Percentiles rank a stretch among this genome's conserved stretches.
These are phyloP conservation scores for Stephanodiscus minutulus DNA, from an alignment of 108 stramenopile species.

Conservation along the genomic window DNA sequence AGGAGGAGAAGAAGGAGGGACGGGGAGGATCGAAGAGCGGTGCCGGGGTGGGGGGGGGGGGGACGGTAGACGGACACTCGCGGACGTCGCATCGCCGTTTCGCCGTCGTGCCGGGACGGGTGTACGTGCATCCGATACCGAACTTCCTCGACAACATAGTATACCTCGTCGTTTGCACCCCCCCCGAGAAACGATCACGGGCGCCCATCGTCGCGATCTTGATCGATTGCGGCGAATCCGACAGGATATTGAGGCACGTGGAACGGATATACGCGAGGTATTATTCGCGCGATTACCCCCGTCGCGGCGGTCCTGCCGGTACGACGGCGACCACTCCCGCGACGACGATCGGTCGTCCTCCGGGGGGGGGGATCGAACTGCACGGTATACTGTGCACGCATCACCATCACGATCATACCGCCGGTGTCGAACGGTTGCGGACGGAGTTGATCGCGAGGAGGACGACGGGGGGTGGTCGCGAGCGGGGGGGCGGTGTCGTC, in stretches of 20 bases:
- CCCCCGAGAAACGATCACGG: background rate
- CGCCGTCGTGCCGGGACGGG: slow-evolving; percentile 64
- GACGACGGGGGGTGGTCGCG: slow-evolving; percentile 2
- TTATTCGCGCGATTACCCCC: slow-evolving; percentile 39
- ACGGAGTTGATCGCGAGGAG: background rate
- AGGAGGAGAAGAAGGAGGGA: slow-evolving; percentile 47
- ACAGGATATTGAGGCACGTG: slow-evolving; percentile 43
- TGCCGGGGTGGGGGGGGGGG: background rate
- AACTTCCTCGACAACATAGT: slow-evolving; percentile 74
- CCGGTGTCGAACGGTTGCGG: slow-evolving; percentile 53
- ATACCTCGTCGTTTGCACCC: slow-evolving; percentile 75
- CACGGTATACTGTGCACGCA: slow-evolving; percentile 76
- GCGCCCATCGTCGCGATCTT: slow-evolving; percentile 58
- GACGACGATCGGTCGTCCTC: background rate
- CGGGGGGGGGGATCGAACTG: slow-evolving; percentile 49
- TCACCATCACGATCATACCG: slow-evolving; percentile 88
- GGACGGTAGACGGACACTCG: slow-evolving; percentile 58
- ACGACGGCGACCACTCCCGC: background rate
- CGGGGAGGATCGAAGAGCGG: background rate
- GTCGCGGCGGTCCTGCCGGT: background rate
- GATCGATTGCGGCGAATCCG: slow-evolving; percentile 78
- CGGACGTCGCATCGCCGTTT: slow-evolving; percentile 69
- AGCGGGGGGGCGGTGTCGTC: slow-evolving; percentile 2
- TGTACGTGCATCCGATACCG: slow-evolving; percentile 82
- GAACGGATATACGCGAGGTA: slow-evolving; percentile 62